A percentile compares a stretch with the other conserved stretches of the same genome.
These are phyloP conservation scores for Brassica rapa DNA, from an alignment of 345 rosid genomes.

Conservation along the genomic window DNA sequence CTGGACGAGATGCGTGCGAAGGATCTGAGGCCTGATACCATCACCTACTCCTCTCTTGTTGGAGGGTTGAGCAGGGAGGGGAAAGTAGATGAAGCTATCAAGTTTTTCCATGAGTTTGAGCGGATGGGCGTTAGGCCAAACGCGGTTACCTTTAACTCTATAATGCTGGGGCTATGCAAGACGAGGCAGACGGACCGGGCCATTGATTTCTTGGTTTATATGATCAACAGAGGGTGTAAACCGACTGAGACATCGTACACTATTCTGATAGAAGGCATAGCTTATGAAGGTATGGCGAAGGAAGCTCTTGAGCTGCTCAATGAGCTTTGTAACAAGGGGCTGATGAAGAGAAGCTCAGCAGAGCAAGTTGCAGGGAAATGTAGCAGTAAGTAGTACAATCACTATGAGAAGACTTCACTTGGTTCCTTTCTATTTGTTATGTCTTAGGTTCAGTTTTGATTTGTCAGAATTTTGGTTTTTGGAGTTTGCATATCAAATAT, in stretches of 20 bases:
- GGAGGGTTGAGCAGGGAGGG: conserved; percentile 85
- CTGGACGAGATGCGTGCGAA: conserved; percentile 73
- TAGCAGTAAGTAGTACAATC: conserved; percentile 38
- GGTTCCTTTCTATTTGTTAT: conserved; percentile 1
- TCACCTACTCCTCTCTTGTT: conserved; percentile 77
- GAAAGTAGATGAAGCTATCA: conserved; percentile 73
- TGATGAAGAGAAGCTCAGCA: conserved; percentile 67
- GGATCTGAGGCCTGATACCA: conserved; percentile 73
- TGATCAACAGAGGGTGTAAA: conserved; percentile 74
- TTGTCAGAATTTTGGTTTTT: conserved; percentile 17
- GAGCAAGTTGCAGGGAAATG: conserved; percentile 66
- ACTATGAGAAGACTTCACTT: not conserved
- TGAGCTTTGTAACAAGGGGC: conserved; percentile 70
- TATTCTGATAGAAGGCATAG: conserved; percentile 82
- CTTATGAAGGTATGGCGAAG: conserved; percentile 73
- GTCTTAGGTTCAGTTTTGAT: conserved; percentile 21
- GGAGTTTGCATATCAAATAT: conserved; percentile 13
- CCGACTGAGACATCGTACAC: conserved; percentile 81
- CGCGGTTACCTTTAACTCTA: conserved; percentile 66
- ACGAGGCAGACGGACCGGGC: conserved; percentile 70
- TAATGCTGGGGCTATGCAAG: conserved; percentile 80
- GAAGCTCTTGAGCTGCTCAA: conserved; percentile 73
- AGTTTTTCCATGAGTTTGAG: conserved; percentile 73
- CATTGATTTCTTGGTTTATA: conserved; percentile 78
- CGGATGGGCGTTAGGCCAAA: conserved; percentile 65